Conservation (phyloP, 352 stramenopile species). For the Phytophthora brassicae region DNA sequence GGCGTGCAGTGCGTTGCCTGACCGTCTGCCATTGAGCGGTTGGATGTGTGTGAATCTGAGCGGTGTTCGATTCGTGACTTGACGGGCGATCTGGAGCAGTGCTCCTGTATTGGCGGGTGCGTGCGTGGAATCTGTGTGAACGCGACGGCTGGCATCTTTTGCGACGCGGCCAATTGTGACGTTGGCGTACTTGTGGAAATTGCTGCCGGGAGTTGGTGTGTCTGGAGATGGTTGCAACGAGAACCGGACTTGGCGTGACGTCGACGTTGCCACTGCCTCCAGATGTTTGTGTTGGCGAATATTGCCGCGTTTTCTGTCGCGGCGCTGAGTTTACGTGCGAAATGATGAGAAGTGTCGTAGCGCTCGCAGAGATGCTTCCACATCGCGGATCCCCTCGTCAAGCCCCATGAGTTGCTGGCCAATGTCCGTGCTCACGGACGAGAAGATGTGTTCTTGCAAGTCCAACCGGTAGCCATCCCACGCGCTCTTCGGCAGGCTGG, state of each 20-base stretch:
- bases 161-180: neutral
- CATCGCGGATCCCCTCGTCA: neutral
- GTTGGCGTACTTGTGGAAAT: neutral
- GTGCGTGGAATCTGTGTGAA: neutral
- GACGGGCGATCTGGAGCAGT: neutral
- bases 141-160: neutral
- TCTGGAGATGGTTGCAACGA: neutral
- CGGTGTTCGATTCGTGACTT: neutral
- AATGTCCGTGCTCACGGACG: constrained; percentile 10
- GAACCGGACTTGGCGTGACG: neutral
- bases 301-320: neutral
- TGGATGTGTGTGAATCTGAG: neutral
- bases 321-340: neutral
- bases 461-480: constrained; percentile 1
- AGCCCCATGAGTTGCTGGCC: constrained; percentile 10
- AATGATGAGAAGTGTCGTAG: no score
- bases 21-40: neutral
- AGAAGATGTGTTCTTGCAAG: constrained; percentile 1
- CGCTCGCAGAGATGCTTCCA: constrained; percentile 5
- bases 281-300: constrained; percentile 1
- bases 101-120: neutral
- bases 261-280: neutral
- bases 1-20: neutral
- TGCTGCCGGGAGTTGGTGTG: neutral
- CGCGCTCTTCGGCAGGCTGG: neutral